Conservation (phyloP, 169 alveolate genomes). For the Neospora caninum region DNA sequence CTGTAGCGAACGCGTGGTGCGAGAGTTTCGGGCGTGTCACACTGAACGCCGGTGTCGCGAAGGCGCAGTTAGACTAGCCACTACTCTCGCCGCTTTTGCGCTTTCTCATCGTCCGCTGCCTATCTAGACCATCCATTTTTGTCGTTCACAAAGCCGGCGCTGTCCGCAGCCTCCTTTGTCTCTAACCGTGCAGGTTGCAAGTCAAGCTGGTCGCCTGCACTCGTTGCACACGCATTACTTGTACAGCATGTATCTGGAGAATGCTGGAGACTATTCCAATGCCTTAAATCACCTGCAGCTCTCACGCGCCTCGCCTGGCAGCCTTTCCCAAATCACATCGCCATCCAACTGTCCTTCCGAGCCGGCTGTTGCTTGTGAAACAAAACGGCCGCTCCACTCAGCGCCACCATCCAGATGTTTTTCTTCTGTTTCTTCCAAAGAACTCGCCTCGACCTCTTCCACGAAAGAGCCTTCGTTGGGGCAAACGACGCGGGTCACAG, state of each 20-base stretch:
- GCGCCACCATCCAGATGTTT: too few species aligned
- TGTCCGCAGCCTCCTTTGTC: neutral
- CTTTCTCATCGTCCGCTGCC: too few species aligned
- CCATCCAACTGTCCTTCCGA: too few species aligned
- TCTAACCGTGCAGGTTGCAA: neutral
- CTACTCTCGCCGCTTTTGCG: too few species aligned
- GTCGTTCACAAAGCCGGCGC: too few species aligned
- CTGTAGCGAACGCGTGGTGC: too few species aligned
- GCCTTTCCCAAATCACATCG: neutral
- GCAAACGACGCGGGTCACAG: neutral
- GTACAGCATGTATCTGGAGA: neutral
- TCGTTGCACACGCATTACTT: neutral
- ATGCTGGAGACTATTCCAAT: neutral
- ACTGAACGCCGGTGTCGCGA: too few species aligned
- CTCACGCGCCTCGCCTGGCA: neutral
- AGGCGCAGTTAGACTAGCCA: too few species aligned
- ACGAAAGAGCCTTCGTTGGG: neutral
- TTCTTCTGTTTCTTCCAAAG: neutral
- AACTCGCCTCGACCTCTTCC: neutral
- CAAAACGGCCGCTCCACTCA: too few species aligned
- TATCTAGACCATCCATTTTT: too few species aligned
- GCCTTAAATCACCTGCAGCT: slow-evolving; percentile 16
- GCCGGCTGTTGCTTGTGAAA: too few species aligned
- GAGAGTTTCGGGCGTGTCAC: too few species aligned
- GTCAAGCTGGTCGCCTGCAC: neutral